Evolutionary conservation across 495 filamentous ascomycete species (phyloP).

Genomic region (Trichoderma orchidacearum): DNA sequence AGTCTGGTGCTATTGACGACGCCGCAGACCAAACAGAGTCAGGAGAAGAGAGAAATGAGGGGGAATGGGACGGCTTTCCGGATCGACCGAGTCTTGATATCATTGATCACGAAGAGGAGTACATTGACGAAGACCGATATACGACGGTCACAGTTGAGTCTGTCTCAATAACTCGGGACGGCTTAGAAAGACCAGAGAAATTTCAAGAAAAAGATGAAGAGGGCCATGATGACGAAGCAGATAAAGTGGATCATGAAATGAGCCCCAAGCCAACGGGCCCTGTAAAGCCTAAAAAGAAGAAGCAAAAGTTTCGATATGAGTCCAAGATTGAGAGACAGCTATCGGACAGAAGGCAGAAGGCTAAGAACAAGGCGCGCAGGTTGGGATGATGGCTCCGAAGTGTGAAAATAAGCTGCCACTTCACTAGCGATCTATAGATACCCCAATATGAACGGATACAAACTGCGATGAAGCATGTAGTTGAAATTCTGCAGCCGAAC

Average conservation of each 20-base stretch:
- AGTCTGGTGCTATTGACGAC: conserved; percentile 34
- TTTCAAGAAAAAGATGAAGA: conserved; percentile 31
- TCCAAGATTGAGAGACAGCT: conserved; percentile 62
- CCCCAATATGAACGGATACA: neutral
- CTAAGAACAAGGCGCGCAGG: conserved; percentile 22
- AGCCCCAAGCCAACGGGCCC: conserved; percentile 6
- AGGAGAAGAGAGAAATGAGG: conserved; percentile 26
- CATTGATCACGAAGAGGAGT: conserved; percentile 79
- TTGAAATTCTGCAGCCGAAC: neutral
- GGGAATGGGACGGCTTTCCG: conserved; percentile 48
- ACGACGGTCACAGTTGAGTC: conserved; percentile 88
- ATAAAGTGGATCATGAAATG: conserved; percentile 11
- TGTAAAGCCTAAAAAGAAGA: conserved; percentile 57
- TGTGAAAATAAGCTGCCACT: neutral
- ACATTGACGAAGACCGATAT: conserved; percentile 89
- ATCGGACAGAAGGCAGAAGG: conserved; percentile 50
- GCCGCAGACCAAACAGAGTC: conserved; percentile 12
- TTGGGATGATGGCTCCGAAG: neutral
- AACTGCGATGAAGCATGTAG: neutral
- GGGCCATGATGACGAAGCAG: conserved; percentile 17
- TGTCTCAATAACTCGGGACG: conserved; percentile 68
- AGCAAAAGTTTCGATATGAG: conserved; percentile 87
- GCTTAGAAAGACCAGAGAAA: conserved; percentile 32
- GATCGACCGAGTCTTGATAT: conserved; percentile 26
- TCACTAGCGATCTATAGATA: conserved; percentile 1